Percentiles rank a stretch among this genome's conserved stretches.
Conservation (phyloP, 352 stramenopile species). For the Globisporangium paroecandrum region DNA sequence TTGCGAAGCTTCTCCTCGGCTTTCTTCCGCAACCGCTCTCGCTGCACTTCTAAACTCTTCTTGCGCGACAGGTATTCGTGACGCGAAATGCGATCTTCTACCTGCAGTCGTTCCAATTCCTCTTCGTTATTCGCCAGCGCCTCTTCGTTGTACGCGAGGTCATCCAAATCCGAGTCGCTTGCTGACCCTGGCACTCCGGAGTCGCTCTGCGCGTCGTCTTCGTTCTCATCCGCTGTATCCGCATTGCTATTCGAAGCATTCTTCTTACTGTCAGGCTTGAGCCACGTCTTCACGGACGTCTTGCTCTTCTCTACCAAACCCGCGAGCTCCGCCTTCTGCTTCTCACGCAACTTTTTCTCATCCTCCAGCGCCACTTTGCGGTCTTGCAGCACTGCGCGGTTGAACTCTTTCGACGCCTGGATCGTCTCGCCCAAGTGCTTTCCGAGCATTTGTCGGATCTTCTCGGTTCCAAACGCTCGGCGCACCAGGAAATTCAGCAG, state of each 20-base stretch:
- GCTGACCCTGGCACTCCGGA: conserved; percentile 29
- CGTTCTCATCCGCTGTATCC: conserved; percentile 14
- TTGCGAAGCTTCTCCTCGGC: conserved; percentile 63
- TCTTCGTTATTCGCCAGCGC: conserved; percentile 67
- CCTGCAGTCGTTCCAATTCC: conserved; percentile 62
- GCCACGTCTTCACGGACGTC: conserved; percentile 50
- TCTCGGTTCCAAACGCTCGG: conserved; percentile 57
- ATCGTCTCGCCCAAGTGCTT: conserved; percentile 56
- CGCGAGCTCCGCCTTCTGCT: conserved; percentile 62
- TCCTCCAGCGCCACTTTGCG: conserved; percentile 66
- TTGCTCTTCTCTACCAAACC: conserved; percentile 53
- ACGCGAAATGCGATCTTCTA: conserved; percentile 63
- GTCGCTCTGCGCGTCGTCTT: conserved; percentile 41
- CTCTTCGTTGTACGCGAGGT: conserved; percentile 57
- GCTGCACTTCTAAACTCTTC: conserved; percentile 67
- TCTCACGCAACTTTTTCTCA: conserved; percentile 77
- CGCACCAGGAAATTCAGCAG: conserved; percentile 71
- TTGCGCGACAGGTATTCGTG: conserved; percentile 79
- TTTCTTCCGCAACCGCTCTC: conserved; percentile 51
- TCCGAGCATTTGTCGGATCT: conserved; percentile 53
- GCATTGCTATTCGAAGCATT: conserved; percentile 7
- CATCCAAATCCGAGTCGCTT: conserved; percentile 66
- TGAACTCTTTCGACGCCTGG: conserved; percentile 73
- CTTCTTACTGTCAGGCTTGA: conserved; percentile 57
- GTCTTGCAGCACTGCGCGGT: conserved; percentile 58